Percentiles rank a stretch among this genome's conserved stretches.
Conservation (phyloP, 129 eudicot species). For the Dittrichia graveolens region DNA sequence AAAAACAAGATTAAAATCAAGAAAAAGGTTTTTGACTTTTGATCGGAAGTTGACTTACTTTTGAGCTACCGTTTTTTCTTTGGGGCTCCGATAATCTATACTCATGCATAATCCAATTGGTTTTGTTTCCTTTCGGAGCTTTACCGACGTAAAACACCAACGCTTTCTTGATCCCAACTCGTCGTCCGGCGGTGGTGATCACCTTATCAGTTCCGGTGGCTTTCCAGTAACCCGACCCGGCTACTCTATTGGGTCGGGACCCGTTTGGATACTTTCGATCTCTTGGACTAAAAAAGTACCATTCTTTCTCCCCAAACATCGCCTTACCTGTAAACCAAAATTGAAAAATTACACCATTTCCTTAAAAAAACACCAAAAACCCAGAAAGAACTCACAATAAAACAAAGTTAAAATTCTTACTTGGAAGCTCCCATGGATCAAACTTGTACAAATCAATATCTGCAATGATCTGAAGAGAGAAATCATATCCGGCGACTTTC, state of each 20-base stretch:
- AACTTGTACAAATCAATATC: conserved; percentile 88
- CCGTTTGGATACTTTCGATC: conserved; percentile 96
- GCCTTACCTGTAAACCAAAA: conserved; percentile 60
- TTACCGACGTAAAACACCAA: conserved; percentile 87
- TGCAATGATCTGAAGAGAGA: conserved; percentile 62
- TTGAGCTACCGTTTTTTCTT: conserved; percentile 55
- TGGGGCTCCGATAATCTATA: conserved; percentile 75
- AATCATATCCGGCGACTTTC: conserved; percentile 73
- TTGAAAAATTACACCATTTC: not conserved
- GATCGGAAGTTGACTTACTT: conserved; percentile 38
- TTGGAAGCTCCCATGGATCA: conserved; percentile 92
- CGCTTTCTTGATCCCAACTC: conserved; percentile 89
- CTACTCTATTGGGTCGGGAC: conserved; percentile 84
- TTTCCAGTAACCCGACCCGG: conserved; percentile 97
- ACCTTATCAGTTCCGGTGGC: conserved; percentile 96
- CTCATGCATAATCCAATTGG: conserved; percentile 99
- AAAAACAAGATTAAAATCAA: not conserved
- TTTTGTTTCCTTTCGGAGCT: conserved; percentile 91
- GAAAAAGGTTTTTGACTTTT: not conserved
- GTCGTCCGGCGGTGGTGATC: conserved; percentile 63
- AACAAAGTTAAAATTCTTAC: conserved; percentile 38
- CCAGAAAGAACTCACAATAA: not conserved
- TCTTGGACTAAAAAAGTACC: conserved; percentile 94
- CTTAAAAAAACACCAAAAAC: not conserved
- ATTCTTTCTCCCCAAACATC: conserved; percentile 84